Base-by-base conservation (phyloP, 331 rosid genomes). In the Acacia concinna region DNA sequence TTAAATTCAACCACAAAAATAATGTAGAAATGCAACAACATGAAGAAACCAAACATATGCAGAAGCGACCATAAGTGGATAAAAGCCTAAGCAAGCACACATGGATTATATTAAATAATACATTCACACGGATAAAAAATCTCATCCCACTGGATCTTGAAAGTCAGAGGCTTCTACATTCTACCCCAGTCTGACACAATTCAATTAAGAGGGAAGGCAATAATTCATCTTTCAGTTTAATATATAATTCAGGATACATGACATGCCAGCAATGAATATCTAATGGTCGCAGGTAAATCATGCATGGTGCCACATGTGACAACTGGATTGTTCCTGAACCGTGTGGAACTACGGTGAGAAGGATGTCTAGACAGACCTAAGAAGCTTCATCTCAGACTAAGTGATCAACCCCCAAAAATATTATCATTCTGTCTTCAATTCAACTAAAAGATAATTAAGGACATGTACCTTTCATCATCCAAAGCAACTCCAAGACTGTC, bases 401-500 rank as follows among this genome's bases (percentile, higher is more conserved):
- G 49, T 43, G 23, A 43, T 68, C 56, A 3, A 20, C 32, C 68
- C 72, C 49, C 25, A 74, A 37, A 59, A 67, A 18, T 56, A 62
- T 59, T 71, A 75, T 69, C 20, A 40, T 59, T 75, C 82, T 4
- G 30, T 76, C 74, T 34, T 75, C 71, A 81, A 68, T 78, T 68
- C 31, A 69, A 34, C 41, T 60, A n/a, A 51, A 56, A 30, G 49
- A 71, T 30, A 17, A 41, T 70, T 17, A 73, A 44, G 80, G 40
- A 21, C 18, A 68, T 70, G 28, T 90, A 93, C 99, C 99, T 91
- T 78, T 88, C 89, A 84, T 96, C 99, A 78, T 93, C 90, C 87
- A 90, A 75, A 59, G 83, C 84, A 85, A 96, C 64, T 78, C 99
- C 98, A 76, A 96, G 90, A 83, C 93, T 91, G 89, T 96, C 99